Conservation (phyloP, 2,329 filamentous ascomycete genomes). For the Pleomassaria siparia region DNA sequence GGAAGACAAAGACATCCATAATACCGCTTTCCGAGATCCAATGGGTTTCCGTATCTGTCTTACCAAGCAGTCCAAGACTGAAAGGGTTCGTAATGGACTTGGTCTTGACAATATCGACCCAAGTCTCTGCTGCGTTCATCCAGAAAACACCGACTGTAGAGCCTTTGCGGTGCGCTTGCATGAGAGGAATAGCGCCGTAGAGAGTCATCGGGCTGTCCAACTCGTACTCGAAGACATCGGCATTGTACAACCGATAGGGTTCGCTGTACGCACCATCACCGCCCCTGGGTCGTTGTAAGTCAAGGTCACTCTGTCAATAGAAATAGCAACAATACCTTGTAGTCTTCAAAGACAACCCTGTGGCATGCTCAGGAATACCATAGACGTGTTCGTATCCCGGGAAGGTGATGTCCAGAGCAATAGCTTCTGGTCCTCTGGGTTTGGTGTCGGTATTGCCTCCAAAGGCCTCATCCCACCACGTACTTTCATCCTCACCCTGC, state of each 20-base stretch:
- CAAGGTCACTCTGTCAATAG: background rate
- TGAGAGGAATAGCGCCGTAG: slow-evolving; percentile 95
- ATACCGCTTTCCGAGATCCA: slow-evolving; percentile 95
- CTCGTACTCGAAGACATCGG: slow-evolving; percentile 97
- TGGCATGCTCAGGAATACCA: slow-evolving; percentile 91
- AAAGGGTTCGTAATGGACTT: slow-evolving; percentile 74
- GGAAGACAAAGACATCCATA: slow-evolving; percentile 90
- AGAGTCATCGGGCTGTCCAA: slow-evolving; percentile 97
- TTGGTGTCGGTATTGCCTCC: slow-evolving; percentile 95
- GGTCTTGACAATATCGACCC: slow-evolving; percentile 89
- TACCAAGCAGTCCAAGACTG: slow-evolving; percentile 68
- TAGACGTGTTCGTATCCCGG: slow-evolving; percentile 89
- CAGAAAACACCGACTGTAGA: slow-evolving; percentile 96
- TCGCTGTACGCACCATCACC: slow-evolving; percentile 82
- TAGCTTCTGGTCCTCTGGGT: slow-evolving; percentile 89
- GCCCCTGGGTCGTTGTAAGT: slow-evolving; percentile 52
- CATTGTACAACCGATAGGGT: slow-evolving; percentile 93
- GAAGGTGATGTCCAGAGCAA: slow-evolving; percentile 89
- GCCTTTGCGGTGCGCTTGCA: slow-evolving; percentile 93
- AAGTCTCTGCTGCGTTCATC: slow-evolving; percentile 96
- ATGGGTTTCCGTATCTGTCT: slow-evolving; percentile 82
- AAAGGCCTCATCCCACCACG: slow-evolving; percentile 97
- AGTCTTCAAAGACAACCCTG: slow-evolving; percentile 82
- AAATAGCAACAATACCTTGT: slow-evolving; percentile 61
- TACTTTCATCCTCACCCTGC: slow-evolving; percentile 73